Evolutionary conservation across 169 alveolate species (phyloP), one percentile per base, ranked within the genome.

Genomic region (Plasmodium yoelii): DNA sequence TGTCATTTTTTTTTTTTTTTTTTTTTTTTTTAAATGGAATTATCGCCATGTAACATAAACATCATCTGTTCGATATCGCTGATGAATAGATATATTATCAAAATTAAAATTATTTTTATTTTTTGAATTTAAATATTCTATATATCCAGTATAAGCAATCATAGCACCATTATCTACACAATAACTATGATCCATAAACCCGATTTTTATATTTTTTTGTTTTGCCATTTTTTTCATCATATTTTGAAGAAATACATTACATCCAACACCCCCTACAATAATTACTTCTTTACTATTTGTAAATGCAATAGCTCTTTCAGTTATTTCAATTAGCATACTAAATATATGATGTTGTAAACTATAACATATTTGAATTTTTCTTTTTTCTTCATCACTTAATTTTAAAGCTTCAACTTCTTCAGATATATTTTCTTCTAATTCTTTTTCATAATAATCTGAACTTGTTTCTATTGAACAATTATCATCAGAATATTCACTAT

Each of bases 81-180:
- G 96, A 56, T 92, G 94, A 63, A 94, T 86, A 64, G 92, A 89
- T 55, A 94, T 93, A 34, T 92, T 93, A 13, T 90, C 49, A 18
- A 94, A 93, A 28, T 65, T 63, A 39, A 89, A 64, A 19, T 46
- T 57, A 1, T 73, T 65, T 55, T 86, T 69, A 44, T 72, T 42
- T 73, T 87, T 26, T n/a, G 87, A 19, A 39, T 73, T n/a, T 61
- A 51, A 10, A 63, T 87, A 94, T 61, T 94, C 95, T 9, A 88
- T 46, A 73, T 88, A 77, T 28, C 96, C 96, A 4, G 96, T 92
- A 72, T 88, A 94, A 10, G 94, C 99, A 34, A 98, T 98, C 99
- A 98, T 98, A 26, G 99, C 99, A 6, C 99, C 99, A 93, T 98
- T 98, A 90, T 98, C 99, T 24, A 98, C 98, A 91, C 99, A 98